Base-by-base conservation (phyloP, 2,329 filamentous ascomycete species). In the Alternaria solani region DNA sequence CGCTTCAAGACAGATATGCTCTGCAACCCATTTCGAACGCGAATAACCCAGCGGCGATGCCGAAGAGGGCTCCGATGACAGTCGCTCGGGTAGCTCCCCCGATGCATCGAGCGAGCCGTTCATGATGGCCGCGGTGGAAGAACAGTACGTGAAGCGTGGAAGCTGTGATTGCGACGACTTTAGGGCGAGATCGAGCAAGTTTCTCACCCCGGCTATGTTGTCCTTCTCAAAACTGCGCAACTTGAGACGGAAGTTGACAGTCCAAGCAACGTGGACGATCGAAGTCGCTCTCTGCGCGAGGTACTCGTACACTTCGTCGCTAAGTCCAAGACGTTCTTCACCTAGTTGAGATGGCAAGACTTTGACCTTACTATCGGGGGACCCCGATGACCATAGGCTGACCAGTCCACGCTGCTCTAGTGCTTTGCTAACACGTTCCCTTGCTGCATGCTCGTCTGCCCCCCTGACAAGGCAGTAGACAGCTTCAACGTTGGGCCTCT, bases 241-340 rank as follows among this genome's bases (percentile, higher is more conserved):
- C 4, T 83, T 81, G 54, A 87, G 79, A 26, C 83, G 84, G 78
- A 90, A 90, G 74, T 90, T 89, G 18, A 90, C 88, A 2, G 84
- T 81, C 88, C 88, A 90, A 20, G 87, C 87, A 7, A 87, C 81
- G 70, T 90, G 88, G 55, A 91, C 83, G 18, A 92, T 79, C 2
- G 82, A 73, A 1, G 84, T 85, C 2, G 81, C 75, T 57, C 83
- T 76, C 3, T 64, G 62, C 0, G 78, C 76, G 2, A 89, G 69
- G 3, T 72, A 60, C 2, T 74, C 58, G 68, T 85, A 85, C 7
- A 76, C 68, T 1, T 76, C 67, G 1, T 71, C 59, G 4, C 76
- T 68, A 2, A 89, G 75, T 2, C 86, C 87, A 2, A 89, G 80
- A 7, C 73, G 68, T 3, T 74, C 26, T 5, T 85, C 73, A 5